These are phyloP conservation scores for Cardamine resedifolia DNA, from an alignment of 345 rosid species.

Conservation along the genomic window DNA sequence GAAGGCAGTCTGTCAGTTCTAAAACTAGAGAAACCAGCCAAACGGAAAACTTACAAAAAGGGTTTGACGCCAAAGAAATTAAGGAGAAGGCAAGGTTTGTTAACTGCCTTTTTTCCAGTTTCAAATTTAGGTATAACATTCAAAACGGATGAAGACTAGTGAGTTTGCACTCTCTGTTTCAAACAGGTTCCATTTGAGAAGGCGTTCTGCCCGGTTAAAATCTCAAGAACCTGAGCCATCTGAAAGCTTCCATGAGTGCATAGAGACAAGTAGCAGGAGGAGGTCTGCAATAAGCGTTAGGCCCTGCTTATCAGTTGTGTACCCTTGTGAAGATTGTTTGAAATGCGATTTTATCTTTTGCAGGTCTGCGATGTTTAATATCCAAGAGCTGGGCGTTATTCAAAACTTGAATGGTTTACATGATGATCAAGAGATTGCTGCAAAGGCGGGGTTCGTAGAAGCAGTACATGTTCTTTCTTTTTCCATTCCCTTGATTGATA, in stretches of 20 bases:
- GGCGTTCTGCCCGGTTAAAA: slow-evolving; percentile 7
- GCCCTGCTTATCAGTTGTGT: slow-evolving; percentile 6
- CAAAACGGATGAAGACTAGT: not conserved
- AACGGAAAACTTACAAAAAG: not conserved
- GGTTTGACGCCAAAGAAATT: not conserved
- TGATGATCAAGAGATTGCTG: slow-evolving; percentile 37
- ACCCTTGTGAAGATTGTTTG: slow-evolving; percentile 7
- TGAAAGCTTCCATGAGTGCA: slow-evolving; percentile 3
- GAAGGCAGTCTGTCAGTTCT: not conserved
- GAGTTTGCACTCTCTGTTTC: not conserved
- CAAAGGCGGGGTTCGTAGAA: slow-evolving; percentile 44
- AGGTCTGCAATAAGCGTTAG: slow-evolving; percentile 21
- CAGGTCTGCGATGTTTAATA: slow-evolving; percentile 33
- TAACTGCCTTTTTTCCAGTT: not conserved
- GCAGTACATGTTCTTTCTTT: not conserved
- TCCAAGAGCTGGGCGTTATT: slow-evolving; percentile 26
- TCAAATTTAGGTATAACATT: not conserved
- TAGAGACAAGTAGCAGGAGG: slow-evolving; percentile 8
- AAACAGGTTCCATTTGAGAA: not conserved
- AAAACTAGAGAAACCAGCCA: not conserved
- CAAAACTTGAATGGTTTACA: slow-evolving; percentile 21
- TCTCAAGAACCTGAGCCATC: slow-evolving; percentile 10
- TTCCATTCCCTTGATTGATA: not conserved
- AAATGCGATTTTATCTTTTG: not conserved
- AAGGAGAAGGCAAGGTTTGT: not conserved